phyloP scores from a whole-genome alignment of 768 basidiomycete species.

The Leccinum uliginosum region DNA sequence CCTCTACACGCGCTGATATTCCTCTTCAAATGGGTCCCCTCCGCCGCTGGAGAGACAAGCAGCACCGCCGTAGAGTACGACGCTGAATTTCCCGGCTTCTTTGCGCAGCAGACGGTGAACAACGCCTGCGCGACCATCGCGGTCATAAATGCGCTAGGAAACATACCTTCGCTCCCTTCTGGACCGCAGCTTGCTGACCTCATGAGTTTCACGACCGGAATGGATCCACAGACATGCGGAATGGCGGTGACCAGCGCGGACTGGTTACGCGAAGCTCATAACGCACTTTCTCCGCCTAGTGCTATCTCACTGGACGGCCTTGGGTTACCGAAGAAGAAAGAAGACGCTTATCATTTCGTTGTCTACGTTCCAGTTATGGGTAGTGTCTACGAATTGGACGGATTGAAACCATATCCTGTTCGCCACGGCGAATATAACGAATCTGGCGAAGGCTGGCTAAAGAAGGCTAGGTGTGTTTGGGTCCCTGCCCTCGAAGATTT shows the following conservation, averaged over 20 bases:
- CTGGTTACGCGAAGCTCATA: slow-evolving; percentile 83
- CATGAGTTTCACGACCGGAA: slow-evolving; percentile 70
- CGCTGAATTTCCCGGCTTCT: slow-evolving; percentile 77
- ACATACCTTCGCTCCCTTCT: slow-evolving; percentile 60
- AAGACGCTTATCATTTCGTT: slow-evolving; percentile 96
- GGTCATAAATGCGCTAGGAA: slow-evolving; percentile 86
- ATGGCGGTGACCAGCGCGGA: slow-evolving; percentile 77
- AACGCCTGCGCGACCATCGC: slow-evolving; percentile 97
- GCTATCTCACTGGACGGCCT: slow-evolving; percentile 86
- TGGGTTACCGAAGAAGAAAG: slow-evolving; percentile 56
- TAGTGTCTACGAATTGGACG: slow-evolving; percentile 89
- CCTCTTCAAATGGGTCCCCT: slow-evolving; percentile 93
- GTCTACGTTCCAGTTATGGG: slow-evolving; percentile 87
- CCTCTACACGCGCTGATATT: slow-evolving; percentile 92
- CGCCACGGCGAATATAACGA: slow-evolving; percentile 73
- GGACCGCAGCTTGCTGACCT: slow-evolving; percentile 72
- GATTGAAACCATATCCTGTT: slow-evolving; percentile 74
- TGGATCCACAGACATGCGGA: slow-evolving; percentile 85
- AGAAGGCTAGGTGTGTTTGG: slow-evolving; percentile 58
- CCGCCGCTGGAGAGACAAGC: slow-evolving; percentile 33
- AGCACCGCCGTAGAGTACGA: slow-evolving; percentile 59
- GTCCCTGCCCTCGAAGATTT: slow-evolving; percentile 1
- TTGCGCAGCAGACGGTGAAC: slow-evolving; percentile 91
- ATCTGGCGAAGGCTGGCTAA: slow-evolving; percentile 77
- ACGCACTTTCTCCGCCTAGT: slow-evolving; percentile 86